Evolutionary conservation across 2,329 filamentous ascomycete genomes (phyloP).

Genomic region (Pseudocercospora macadamiae): DNA sequence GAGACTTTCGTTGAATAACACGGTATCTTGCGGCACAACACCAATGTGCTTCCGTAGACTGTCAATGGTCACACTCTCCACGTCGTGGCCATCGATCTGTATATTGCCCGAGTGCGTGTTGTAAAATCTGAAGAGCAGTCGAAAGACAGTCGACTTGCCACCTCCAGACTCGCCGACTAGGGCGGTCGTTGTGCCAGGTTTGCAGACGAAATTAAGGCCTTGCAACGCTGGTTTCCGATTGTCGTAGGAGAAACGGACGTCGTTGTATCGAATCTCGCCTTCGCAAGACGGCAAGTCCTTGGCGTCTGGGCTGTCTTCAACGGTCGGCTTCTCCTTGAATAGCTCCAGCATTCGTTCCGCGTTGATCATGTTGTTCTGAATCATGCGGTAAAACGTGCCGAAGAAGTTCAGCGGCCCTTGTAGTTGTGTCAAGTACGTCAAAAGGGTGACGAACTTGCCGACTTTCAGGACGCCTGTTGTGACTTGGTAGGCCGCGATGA

Average conservation of each 20-base stretch:
- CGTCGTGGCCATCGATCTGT: slow-evolving; percentile 79
- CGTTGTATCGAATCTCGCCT: slow-evolving; percentile 83
- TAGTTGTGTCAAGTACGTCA: slow-evolving; percentile 75
- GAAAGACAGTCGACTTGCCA: slow-evolving; percentile 95
- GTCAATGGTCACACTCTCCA: slow-evolving; percentile 81
- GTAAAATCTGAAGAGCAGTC: slow-evolving; percentile 95
- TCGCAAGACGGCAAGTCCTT: slow-evolving; percentile 66
- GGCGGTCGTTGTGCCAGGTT: slow-evolving; percentile 89
- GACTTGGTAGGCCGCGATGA: slow-evolving; percentile 72
- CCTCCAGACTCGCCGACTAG: slow-evolving; percentile 96
- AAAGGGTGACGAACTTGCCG: slow-evolving; percentile 70
- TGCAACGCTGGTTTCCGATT: slow-evolving; percentile 80
- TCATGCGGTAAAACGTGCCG: slow-evolving; percentile 92
- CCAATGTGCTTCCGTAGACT: slow-evolving; percentile 90
- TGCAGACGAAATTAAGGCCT: slow-evolving; percentile 81
- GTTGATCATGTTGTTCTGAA: slow-evolving; percentile 96
- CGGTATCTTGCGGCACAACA: slow-evolving; percentile 94
- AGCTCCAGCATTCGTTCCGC: slow-evolving; percentile 92
- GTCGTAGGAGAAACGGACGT: slow-evolving; percentile 91
- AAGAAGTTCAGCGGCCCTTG: slow-evolving; percentile 74
- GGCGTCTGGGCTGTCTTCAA: slow-evolving; percentile 74
- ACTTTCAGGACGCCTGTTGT: slow-evolving; percentile 62
- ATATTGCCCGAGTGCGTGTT: slow-evolving; percentile 80
- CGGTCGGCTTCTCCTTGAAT: slow-evolving; percentile 93
- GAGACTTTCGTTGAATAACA: slow-evolving; percentile 89